phyloP scores from a whole-genome alignment of 179 eudicot genomes.

The Patellifolia procumbens region DNA sequence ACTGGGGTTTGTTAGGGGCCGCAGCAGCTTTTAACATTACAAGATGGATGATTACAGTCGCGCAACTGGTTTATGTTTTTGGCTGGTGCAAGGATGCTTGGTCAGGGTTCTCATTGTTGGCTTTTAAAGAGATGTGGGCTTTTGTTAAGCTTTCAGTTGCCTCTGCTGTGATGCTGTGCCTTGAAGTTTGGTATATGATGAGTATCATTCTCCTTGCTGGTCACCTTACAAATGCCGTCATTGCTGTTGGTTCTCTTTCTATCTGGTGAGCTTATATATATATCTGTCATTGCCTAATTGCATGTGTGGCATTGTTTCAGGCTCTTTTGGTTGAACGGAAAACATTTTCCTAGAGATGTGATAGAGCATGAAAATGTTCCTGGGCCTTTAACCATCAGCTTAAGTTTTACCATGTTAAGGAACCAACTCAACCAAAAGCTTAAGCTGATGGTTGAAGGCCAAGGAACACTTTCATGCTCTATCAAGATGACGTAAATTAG shows the following conservation, averaged over 20 bases:
- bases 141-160: constrained; percentile 70
- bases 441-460: too few relatives aligned
- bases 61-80: constrained; percentile 55
- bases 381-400: too few relatives aligned
- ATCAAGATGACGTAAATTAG: too few relatives aligned
- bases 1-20: constrained; percentile 62
- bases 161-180: constrained; percentile 72
- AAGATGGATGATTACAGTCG: constrained; percentile 41
- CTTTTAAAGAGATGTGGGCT: constrained; percentile 66
- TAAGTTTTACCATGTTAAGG: too few relatives aligned
- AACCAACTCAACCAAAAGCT: too few relatives aligned
- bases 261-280: constrained; percentile 46
- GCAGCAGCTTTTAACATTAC: constrained; percentile 55
- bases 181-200: constrained; percentile 77
- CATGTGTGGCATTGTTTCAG: background rate
- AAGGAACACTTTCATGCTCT: too few relatives aligned
- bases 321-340: background rate
- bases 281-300: background rate
- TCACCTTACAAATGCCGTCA: constrained; percentile 60
- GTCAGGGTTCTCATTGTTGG: constrained; percentile 54
- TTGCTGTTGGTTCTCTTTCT: constrained; percentile 75
- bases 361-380: too few relatives aligned
- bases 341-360: too few relatives aligned
- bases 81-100: constrained; percentile 71
- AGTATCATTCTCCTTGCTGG: constrained; percentile 65